Percentiles rank a stretch among this genome's conserved stretches.
These are phyloP conservation scores for Schwanniomyces yamadae DNA, from an alignment of 805 yeast genomes.

Conservation along the genomic window DNA sequence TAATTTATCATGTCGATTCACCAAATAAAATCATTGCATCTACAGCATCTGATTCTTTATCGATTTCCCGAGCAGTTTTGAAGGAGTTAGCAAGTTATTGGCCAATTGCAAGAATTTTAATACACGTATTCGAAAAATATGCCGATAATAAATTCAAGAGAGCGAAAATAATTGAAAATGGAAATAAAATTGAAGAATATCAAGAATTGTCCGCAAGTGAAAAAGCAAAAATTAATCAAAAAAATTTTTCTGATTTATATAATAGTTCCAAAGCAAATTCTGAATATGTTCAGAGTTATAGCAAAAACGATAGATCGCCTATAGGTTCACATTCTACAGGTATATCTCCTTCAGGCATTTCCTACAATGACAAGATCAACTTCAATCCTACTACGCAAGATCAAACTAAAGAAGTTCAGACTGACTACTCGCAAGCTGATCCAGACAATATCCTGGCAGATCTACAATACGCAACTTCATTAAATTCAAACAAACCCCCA, in stretches of 20 bases:
- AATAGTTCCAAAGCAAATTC: slow-evolving; percentile 6
- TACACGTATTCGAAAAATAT: slow-evolving; percentile 39
- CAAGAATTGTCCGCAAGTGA: slow-evolving; percentile 30
- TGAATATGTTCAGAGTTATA: neutral
- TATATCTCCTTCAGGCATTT: slow-evolving; percentile 27
- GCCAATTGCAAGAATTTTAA: slow-evolving; percentile 39
- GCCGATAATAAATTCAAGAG: slow-evolving; percentile 43
- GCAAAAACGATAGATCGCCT: slow-evolving; percentile 1
- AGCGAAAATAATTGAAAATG: slow-evolving; percentile 38
- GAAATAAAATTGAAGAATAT: slow-evolving; percentile 37
- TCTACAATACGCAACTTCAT: neutral
- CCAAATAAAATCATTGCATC: slow-evolving; percentile 39
- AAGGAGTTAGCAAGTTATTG: slow-evolving; percentile 37
- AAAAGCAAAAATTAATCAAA: slow-evolving; percentile 22
- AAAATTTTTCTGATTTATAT: slow-evolving; percentile 18
- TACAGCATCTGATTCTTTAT: slow-evolving; percentile 43
- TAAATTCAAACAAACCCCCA: slow-evolving; percentile 2
- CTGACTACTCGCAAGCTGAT: neutral
- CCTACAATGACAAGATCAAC: slow-evolving; percentile 8
- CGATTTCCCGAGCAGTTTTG: slow-evolving; percentile 35
- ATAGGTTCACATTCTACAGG: slow-evolving; percentile 17
- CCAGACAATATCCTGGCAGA: neutral
- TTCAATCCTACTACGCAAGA: neutral
- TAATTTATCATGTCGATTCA: slow-evolving; percentile 64
- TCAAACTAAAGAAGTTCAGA: neutral